Percentiles rank a stretch among this genome's conserved stretches.
Conservation (phyloP, 164 flowering plant genomes). For the Liquidambar formosana region DNA sequence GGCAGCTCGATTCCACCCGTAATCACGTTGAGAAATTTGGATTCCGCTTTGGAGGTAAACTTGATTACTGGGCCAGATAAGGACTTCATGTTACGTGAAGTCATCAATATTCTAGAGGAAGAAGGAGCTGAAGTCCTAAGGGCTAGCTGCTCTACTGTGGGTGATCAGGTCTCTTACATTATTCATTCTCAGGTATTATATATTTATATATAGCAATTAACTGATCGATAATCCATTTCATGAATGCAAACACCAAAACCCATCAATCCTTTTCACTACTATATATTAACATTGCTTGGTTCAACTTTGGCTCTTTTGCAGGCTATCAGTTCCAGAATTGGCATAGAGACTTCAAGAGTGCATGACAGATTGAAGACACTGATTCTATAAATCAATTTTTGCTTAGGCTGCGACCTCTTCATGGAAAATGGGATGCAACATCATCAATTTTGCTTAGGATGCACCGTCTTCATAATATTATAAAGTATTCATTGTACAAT, state of each 20-base stretch:
- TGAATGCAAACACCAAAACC: no score
- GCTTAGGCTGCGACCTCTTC: neutral
- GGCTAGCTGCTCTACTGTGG: constrained; percentile 6
- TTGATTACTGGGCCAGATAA: neutral
- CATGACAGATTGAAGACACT: neutral
- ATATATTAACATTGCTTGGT: neutral
- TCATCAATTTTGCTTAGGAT: no score
- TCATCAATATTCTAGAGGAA: constrained; percentile 16
- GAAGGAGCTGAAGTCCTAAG: constrained; percentile 9
- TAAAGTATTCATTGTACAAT: no score
- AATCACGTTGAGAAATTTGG: no score
- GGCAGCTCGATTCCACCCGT: neutral
- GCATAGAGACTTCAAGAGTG: neutral
- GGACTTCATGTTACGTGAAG: constrained; percentile 8
- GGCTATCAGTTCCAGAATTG: neutral
- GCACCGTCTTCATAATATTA: no score
- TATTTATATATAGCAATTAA: no score
- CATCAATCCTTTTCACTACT: neutral
- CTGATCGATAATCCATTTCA: no score
- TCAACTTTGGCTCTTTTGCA: neutral
- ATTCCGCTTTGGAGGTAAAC: neutral
- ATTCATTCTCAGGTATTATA: constrained; percentile 8
- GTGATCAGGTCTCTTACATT: neutral
- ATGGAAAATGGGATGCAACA: neutral
- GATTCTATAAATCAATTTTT: neutral